Conservation (phyloP, 495 filamentous ascomycete species). For the Immersiella caudata region DNA sequence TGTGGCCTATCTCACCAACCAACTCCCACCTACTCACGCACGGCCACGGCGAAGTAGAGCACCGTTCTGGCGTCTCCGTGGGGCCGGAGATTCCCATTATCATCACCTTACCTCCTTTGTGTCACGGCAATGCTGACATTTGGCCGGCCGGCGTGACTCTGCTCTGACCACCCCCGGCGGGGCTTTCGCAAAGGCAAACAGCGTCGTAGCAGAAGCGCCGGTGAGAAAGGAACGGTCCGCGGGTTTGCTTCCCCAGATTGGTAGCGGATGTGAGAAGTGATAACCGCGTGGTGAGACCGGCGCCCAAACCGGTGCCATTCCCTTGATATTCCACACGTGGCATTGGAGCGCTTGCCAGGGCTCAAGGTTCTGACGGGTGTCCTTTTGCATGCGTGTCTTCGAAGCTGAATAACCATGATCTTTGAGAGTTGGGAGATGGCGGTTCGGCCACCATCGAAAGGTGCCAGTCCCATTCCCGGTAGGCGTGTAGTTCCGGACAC, state of each 20-base stretch:
- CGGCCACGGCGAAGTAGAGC: background rate
- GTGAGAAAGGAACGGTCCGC: constrained; percentile 34
- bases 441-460: no score
- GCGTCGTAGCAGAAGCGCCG: constrained; percentile 14
- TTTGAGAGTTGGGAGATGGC: no score
- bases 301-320: background rate
- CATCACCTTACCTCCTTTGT: background rate
- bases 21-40: background rate
- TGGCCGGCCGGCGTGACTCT: constrained; percentile 5
- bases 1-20: background rate
- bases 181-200: constrained; percentile 1
- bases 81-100: background rate
- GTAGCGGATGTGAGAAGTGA: constrained; percentile 11
- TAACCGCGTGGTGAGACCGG: background rate
- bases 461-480: background rate
- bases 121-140: background rate
- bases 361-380: background rate
- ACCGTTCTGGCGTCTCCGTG: background rate
- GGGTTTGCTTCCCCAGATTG: constrained; percentile 24
- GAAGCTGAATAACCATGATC: background rate
- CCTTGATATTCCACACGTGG: background rate
- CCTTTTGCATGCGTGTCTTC: background rate
- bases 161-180: constrained; percentile 25
- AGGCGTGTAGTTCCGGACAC: background rate
- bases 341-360: background rate